Percentiles rank a stretch among this genome's conserved stretches.
These are phyloP conservation scores for Epicoccum sorghinum DNA, from an alignment of 2,329 filamentous ascomycete species.

Conservation along the genomic window DNA sequence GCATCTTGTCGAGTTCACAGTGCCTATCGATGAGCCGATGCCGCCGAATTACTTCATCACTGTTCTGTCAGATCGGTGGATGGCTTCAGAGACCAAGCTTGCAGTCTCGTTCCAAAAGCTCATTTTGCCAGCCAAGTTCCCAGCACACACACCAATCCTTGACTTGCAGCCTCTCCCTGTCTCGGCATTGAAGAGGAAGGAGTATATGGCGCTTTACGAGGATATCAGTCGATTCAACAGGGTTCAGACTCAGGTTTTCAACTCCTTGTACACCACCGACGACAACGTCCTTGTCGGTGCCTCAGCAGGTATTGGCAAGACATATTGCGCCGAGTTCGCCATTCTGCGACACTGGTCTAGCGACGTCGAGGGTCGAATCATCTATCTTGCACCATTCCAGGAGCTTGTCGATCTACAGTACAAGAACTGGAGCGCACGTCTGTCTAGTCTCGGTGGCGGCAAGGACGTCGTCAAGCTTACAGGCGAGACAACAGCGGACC, in stretches of 20 bases:
- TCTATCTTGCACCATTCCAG: constrained; percentile 95
- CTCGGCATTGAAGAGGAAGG: constrained; percentile 82
- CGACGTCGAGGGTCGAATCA: constrained; percentile 73
- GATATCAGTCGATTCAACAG: constrained; percentile 92
- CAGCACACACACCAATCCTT: constrained; percentile 87
- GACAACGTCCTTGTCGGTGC: constrained; percentile 93
- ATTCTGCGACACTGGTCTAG: constrained; percentile 86
- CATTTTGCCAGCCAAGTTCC: constrained; percentile 92
- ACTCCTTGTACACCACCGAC: constrained; percentile 86
- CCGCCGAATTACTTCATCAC: constrained; percentile 99
- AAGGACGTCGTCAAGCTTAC: constrained; percentile 93
- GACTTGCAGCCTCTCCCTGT: constrained; percentile 92
- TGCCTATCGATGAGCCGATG: constrained; percentile 96
- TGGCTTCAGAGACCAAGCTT: constrained; percentile 94
- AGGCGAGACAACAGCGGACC: constrained; percentile 87
- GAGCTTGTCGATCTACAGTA: constrained; percentile 84
- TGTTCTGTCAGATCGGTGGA: constrained; percentile 93
- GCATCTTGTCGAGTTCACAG: constrained; percentile 94
- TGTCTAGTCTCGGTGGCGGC: constrained; percentile 75
- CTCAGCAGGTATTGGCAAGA: constrained; percentile 95
- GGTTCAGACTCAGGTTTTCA: constrained; percentile 96
- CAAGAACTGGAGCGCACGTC: constrained; percentile 83
- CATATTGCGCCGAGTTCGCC: constrained; percentile 93
- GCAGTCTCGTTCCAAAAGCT: constrained; percentile 95
- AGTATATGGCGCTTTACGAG: constrained; percentile 81